phyloP scores from a whole-genome alignment of 805 yeast genomes.

The Ascoidea asiatica region DNA sequence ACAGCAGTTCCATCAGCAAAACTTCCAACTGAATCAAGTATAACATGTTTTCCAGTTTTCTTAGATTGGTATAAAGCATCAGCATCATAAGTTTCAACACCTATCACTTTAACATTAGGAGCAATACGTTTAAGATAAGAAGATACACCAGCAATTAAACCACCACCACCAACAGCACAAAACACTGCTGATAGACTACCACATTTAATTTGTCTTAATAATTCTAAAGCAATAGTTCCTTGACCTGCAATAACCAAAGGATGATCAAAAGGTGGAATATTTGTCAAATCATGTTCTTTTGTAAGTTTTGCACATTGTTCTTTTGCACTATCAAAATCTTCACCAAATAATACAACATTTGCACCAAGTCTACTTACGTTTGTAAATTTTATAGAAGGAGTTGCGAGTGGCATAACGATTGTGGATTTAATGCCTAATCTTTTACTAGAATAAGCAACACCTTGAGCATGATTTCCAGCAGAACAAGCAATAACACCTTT shows the following conservation, averaged over 20 bases:
- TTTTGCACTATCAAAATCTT: slow-evolving; percentile 92
- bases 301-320: slow-evolving; percentile 70
- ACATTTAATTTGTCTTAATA: slow-evolving; percentile 73
- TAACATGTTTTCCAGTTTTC: slow-evolving; percentile 35
- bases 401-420: slow-evolving; percentile 95
- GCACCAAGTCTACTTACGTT: slow-evolving; percentile 90
- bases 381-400: slow-evolving; percentile 88
- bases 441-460: slow-evolving; percentile 88
- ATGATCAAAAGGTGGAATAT: slow-evolving; percentile 97
- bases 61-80: slow-evolving; percentile 78
- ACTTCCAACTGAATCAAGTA: slow-evolving; percentile 68
- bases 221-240: slow-evolving; percentile 92
- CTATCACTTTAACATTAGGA: slow-evolving; percentile 93
- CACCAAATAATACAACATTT: slow-evolving; percentile 85
- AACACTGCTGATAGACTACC: slow-evolving; percentile 76
- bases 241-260: slow-evolving; percentile 98
- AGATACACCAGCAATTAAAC: slow-evolving; percentile 82
- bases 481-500: slow-evolving; percentile 95
- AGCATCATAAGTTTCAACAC: slow-evolving; percentile 94
- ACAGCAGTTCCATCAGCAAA: slow-evolving; percentile 99
- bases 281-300: slow-evolving; percentile 58
- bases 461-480: slow-evolving; percentile 99
- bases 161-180: slow-evolving; percentile 96
- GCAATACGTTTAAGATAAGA: slow-evolving; percentile 88
- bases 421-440: slow-evolving; percentile 84